Evolutionary conservation across 176 grass and related monocot genomes (phyloP), one percentile per base, ranked within the genome.

Genomic region (Hyparrhenia diplandra): DNA sequence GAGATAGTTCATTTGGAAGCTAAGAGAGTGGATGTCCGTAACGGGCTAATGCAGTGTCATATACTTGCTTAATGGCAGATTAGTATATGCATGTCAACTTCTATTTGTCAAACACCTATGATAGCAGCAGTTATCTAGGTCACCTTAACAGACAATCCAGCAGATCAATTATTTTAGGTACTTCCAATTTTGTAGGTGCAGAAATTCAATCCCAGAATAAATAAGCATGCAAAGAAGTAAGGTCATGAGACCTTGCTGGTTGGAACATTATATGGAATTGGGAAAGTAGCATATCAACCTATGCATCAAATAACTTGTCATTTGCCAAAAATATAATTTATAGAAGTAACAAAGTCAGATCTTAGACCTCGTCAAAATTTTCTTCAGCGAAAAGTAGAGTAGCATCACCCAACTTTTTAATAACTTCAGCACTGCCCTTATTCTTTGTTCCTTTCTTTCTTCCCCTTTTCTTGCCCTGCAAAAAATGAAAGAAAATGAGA

Each of bases 331-430:
- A 25, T 59, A 24, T 13, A 59, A 59, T 4, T 58, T 24, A 58
- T 25, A 59, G 10, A 69, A 69, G 20, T 43, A 74, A 64, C 24
- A 16, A 71, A 77, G 37, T 27, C 68, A 73, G 66, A 87, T 57
- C 65, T 27, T 76, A 49, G 21, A 95, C 93, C 92, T 91, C 88
- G 49, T 89, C 83, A 77, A 94, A 98, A 29, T 85, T 82, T 75
- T 76, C 87, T 42, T 93, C 88, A 55, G 88, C 87, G 74, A 81
- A 94, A 60, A 90, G 79, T 69, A 98, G 78, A n/a, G 92, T 91
- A 35, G 92, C 95, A 69, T 94, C 90, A 32, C 86, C 36, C 31
- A 32, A 32, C 31, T 32, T 32, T 32, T 32, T 32, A 32, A 32
- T 32, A 32, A 32, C 31, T 32, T 32, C 31, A 32, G 31, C 31